Conservation (phyloP, 106 monocot genomes). For the Agapanthus africanus region DNA sequence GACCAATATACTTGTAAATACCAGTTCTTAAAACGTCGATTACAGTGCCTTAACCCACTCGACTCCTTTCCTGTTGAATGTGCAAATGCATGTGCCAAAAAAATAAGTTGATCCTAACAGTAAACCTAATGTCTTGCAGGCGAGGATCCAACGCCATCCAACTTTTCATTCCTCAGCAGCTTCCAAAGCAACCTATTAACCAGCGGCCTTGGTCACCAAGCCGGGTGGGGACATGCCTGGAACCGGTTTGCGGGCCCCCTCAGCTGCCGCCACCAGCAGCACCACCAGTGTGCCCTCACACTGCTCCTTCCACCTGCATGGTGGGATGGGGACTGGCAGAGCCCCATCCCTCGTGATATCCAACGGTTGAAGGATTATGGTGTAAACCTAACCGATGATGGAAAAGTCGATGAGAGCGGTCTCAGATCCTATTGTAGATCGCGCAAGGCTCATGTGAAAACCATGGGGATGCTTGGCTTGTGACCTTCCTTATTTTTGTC, state of each 20-base stretch:
- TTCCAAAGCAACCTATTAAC: conserved; percentile 59
- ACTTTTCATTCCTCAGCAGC: conserved; percentile 77
- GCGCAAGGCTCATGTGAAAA: conserved; percentile 59
- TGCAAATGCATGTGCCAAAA: too few relatives aligned
- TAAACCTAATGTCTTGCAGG: conserved; percentile 43
- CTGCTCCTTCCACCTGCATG: conserved; percentile 76
- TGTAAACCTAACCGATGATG: conserved; percentile 40
- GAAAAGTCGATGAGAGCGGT: conserved; percentile 40
- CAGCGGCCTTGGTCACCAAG: conserved; percentile 50
- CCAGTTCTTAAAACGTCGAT: too few relatives aligned
- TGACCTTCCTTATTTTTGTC: neutral
- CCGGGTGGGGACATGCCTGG: conserved; percentile 93
- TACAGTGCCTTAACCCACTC: too few relatives aligned
- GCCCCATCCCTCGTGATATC: conserved; percentile 67
- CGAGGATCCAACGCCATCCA: conserved; percentile 20
- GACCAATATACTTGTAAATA: too few relatives aligned
- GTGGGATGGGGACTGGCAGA: conserved; percentile 92
- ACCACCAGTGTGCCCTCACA: conserved; percentile 72
- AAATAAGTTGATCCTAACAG: too few relatives aligned
- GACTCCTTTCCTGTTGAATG: too few relatives aligned
- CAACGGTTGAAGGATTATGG: conserved; percentile 48
- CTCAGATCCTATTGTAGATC: conserved; percentile 41
- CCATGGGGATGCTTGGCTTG: conserved; percentile 6
- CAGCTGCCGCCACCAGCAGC: conserved; percentile 75
- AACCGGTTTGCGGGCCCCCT: conserved; percentile 73